phyloP scores from a whole-genome alignment of 768 basidiomycete genomes.

The Tricholoma terreum region DNA sequence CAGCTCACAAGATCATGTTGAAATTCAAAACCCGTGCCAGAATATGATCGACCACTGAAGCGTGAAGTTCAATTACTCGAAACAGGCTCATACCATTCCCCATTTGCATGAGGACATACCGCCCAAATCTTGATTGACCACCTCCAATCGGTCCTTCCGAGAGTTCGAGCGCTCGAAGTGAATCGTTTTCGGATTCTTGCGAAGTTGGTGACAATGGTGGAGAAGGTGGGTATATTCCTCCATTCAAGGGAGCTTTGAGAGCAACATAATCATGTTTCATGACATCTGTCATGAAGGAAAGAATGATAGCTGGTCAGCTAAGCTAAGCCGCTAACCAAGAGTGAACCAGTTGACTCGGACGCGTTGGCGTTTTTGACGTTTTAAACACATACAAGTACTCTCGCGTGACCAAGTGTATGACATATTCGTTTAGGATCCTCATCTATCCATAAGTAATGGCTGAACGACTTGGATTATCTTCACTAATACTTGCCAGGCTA shows the following conservation, averaged over 20 bases:
- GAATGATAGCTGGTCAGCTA: neutral
- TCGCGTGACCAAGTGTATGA: no score
- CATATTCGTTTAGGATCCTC: no score
- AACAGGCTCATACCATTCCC: neutral
- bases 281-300: conserved; percentile 35
- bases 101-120: conserved; percentile 25
- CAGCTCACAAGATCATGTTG: conserved; percentile 54
- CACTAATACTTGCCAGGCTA: no score
- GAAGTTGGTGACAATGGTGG: conserved; percentile 40
- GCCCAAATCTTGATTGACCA: conserved; percentile 29
- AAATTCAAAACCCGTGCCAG: conserved; percentile 76
- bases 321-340: neutral
- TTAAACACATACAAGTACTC: no score
- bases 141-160: conserved; percentile 52
- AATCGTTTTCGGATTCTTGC: conserved; percentile 61
- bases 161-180: conserved; percentile 76
- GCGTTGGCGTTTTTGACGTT: no score
- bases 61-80: neutral
- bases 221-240: conserved; percentile 33
- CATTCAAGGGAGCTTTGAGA: conserved; percentile 39
- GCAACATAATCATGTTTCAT: conserved; percentile 42
- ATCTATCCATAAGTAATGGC: no score
- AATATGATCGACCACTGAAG: conserved; percentile 55
- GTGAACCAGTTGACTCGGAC: neutral
- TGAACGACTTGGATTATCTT: no score